These are phyloP conservation scores for Myochromella boudieri DNA, from an alignment of 768 basidiomycete genomes.

Conservation along the genomic window DNA sequence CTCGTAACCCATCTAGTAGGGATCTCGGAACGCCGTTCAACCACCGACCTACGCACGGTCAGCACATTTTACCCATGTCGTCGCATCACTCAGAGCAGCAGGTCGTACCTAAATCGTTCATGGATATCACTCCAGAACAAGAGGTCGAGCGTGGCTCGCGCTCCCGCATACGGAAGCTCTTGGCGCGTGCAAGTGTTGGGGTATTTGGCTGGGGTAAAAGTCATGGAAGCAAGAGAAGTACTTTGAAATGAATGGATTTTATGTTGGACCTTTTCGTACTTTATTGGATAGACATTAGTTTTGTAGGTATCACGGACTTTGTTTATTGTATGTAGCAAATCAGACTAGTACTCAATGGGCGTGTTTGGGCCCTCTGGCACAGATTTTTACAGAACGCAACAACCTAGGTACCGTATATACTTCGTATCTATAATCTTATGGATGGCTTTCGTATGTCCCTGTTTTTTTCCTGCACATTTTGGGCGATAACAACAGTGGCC, in stretches of 20 bases:
- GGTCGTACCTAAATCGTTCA: constrained; percentile 30
- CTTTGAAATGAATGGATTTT: constrained; percentile 1
- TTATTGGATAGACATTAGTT: constrained; percentile 7
- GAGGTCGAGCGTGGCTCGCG: constrained; percentile 1
- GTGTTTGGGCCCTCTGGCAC: too few relatives aligned
- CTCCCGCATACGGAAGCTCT: constrained; percentile 15
- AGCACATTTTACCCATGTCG: neutral
- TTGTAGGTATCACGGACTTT: constrained; percentile 40
- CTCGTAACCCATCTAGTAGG: neutral
- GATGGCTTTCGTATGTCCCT: too few relatives aligned
- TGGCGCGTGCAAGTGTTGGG: constrained; percentile 17
- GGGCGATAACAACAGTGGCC: too few relatives aligned
- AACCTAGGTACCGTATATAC: too few relatives aligned
- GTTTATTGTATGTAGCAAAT: constrained; percentile 64
- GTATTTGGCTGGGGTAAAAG: constrained; percentile 20
- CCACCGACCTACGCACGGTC: constrained; percentile 11
- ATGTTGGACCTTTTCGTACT: neutral
- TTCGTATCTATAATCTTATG: too few relatives aligned
- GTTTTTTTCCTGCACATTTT: too few relatives aligned
- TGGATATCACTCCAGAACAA: constrained; percentile 35
- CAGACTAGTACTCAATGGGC: constrained; percentile 1
- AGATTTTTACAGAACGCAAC: too few relatives aligned
- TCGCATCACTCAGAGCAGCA: neutral
- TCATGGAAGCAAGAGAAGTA: constrained; percentile 10
- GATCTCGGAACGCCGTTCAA: constrained; percentile 15